Base-by-base conservation (phyloP, 2,329 filamentous ascomycete genomes). In the Sclerotinia subarctica region DNA sequence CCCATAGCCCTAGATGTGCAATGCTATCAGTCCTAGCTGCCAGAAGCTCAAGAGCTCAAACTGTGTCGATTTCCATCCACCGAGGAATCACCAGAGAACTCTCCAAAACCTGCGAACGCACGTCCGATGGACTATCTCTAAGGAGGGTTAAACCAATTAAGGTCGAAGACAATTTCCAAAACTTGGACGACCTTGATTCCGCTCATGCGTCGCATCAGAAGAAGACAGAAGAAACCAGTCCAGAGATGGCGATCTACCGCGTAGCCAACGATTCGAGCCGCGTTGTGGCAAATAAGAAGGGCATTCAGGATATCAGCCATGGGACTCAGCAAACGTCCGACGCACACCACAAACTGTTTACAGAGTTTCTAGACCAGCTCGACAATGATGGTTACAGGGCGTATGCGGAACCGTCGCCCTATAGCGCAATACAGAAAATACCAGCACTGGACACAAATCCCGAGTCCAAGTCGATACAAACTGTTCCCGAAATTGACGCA, bases 331-430 rank as follows among this genome's bases (percentile, higher is more conserved):
- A 62, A n/a, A 21, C 47, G 4, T 21, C 59, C 8, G 6, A 62
- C 21, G n/a, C n/a, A 21, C 59, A 42, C 29, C 46, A 24, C 21
- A n/a, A 51, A 62, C 38, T 42, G 19, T 62, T 62, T 24, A 38
- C 59, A 4, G 24, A 24, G 4, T 62, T 62, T 19, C 38, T 62
- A 51, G n/a, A 62, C 10, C 46, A 38, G 47, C 46, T 62, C 21
- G 46, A 62, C 29, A n/a, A 49, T 51, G 46, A 62, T 51, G 59
- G 59, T 6, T 62, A 62, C 13, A 38, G 10, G n/a, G 59, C 59
- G n/a, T 62, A 38, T 51, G n/a, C 46, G 38, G 21, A 62, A 38
- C 46, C 21, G 5, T 51, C 46, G 3, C n/a, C 32, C 29, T 38
- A 38, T 8, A 26, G 19, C 5, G 15, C 29, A 24, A 35, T n/a